phyloP scores from a whole-genome alignment of 768 basidiomycete species.

The Phaeotremella fagi region DNA sequence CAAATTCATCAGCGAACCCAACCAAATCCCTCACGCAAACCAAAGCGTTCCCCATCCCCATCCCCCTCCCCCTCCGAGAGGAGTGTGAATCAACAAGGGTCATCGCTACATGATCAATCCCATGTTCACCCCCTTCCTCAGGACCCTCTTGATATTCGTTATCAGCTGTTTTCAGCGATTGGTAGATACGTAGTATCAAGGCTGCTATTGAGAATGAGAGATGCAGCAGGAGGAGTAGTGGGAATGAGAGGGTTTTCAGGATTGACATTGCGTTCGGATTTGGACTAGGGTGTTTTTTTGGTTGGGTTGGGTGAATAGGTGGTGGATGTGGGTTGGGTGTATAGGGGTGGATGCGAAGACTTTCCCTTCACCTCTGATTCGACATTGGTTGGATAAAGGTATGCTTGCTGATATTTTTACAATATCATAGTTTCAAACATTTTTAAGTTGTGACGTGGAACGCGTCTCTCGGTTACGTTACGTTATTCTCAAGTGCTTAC shows the following conservation, averaged over 20 bases:
- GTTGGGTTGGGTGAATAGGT: no score
- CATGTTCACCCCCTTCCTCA: no score
- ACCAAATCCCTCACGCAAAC: constrained; percentile 6
- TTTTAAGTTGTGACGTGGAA: not conserved
- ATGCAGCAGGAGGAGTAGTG: constrained; percentile 14
- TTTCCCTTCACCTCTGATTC: no score
- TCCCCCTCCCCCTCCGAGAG: not conserved
- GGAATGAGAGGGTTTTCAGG: constrained; percentile 6
- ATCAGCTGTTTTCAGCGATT: constrained; percentile 3
- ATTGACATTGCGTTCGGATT: no score
- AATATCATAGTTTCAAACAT: no score
- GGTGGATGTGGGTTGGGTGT: no score
- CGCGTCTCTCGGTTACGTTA: no score
- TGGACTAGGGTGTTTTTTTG: no score
- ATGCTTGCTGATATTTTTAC: no score
- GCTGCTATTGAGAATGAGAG: constrained; percentile 15
- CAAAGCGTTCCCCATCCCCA: not conserved
- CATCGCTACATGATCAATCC: constrained; percentile 13
- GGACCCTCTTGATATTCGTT: not conserved
- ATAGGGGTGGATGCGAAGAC: no score
- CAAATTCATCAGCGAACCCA: constrained; percentile 8
- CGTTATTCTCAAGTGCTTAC: no score
- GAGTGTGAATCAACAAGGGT: constrained; percentile 2
- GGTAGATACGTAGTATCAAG: constrained; percentile 12
- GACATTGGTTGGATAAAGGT: no score